Percentiles rank a stretch among this genome's conserved stretches.
Conservation (phyloP, 2,329 filamentous ascomycete species). For the Periglandula ipomoeae region DNA sequence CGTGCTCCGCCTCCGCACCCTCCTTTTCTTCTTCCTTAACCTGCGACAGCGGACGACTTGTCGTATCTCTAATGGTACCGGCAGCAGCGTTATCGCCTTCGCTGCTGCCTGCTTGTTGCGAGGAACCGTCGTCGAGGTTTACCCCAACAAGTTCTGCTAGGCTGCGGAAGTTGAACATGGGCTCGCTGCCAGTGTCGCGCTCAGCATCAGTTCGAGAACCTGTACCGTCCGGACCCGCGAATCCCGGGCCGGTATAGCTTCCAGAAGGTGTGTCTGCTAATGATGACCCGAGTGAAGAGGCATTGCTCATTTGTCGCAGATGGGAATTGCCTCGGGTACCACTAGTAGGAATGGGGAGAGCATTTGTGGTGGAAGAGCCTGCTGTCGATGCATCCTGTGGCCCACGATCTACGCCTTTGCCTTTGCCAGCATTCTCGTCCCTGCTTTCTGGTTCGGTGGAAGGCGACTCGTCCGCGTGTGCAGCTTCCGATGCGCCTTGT, state of each 20-base stretch:
- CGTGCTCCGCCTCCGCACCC: conserved; percentile 22
- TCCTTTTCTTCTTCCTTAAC: conserved; percentile 30
- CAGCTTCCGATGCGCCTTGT: conserved; percentile 30
- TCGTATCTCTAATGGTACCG: conserved; percentile 10
- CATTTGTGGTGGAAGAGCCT: conserved; percentile 25
- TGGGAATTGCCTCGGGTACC: conserved; percentile 56
- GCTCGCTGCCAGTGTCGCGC: conserved; percentile 49
- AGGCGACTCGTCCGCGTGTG: conserved; percentile 16
- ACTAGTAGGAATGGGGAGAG: conserved; percentile 38
- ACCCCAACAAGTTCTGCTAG: conserved; percentile 75
- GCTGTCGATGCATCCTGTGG: conserved; percentile 14
- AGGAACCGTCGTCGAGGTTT: conserved; percentile 39
- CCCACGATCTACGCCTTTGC: conserved; percentile 58
- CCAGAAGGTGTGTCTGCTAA: conserved; percentile 55
- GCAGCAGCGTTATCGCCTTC: conserved; percentile 14
- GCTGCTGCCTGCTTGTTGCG: conserved; percentile 21
- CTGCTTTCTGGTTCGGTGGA: conserved; percentile 19
- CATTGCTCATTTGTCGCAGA: conserved; percentile 75
- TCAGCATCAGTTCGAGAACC: conserved; percentile 43
- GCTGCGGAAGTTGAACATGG: conserved; percentile 87
- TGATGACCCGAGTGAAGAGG: conserved; percentile 76
- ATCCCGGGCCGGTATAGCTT: conserved; percentile 34
- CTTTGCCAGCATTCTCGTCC: conserved; percentile 41
- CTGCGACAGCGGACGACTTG: conserved; percentile 23
- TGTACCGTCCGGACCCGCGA: conserved; percentile 21